Base-by-base conservation (phyloP, 495 filamentous ascomycete genomes). In the Podospora sp. region DNA sequence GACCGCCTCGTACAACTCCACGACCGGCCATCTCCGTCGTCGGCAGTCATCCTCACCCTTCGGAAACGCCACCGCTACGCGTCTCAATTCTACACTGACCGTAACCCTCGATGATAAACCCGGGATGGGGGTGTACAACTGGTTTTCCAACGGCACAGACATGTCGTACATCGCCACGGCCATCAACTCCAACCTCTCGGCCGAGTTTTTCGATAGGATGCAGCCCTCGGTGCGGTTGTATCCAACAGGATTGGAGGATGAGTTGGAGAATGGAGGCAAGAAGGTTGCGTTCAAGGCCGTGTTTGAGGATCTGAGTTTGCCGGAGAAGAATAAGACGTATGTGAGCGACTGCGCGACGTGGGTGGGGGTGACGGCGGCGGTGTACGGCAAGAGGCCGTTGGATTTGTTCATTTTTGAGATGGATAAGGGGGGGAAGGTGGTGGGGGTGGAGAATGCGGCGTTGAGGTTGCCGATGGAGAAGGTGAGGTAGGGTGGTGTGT, bases 141-240 rank as follows among this genome's bases (percentile, higher is more conserved):
- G 82, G 82, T 75, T 85, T 52, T 81, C 77, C 71, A 85, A 87
- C 68, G 77, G 82, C 25, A 84, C 81, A 5, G 74, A 82, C 60
- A 72, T 83, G 59, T 61, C 80, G 24, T 70, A 73, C 60, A 65
- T 75, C 18, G 71, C 73, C 0, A 70, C 79, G 6, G 79, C 72
- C 12, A 69, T 77, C 21, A 69, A 66, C 21, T 68, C 68, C 40
- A 78, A 78, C 50, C 55, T 79, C 12, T 63, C 66, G 0, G 16
- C 60, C 8, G 66, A 68, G 0, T 77, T 77, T 58, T 22, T 77
- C 60, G 51, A 77, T 70, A 60, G 59, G 14, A 62, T 75, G 22
- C 50, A 65, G 16, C 73, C 73, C 1, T 66, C 52, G 14, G 73
- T 78, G 8, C 67, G 79, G 9, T 66, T 84, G 6, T 84, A 83